These are phyloP conservation scores for Aspergillus mulundensis DNA, from an alignment of 495 filamentous ascomycete species.

Conservation along the genomic window DNA sequence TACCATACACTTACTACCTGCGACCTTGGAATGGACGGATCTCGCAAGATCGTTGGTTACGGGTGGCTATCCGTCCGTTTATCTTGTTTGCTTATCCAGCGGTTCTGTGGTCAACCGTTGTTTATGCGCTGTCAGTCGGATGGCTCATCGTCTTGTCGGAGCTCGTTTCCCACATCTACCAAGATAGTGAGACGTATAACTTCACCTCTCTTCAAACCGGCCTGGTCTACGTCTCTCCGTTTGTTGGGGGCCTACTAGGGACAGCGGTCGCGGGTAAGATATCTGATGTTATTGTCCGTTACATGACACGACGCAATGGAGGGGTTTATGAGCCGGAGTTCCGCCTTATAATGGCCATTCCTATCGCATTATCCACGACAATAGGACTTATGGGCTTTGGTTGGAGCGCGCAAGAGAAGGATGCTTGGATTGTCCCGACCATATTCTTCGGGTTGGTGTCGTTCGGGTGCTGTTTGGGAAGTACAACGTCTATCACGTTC, in stretches of 20 bases:
- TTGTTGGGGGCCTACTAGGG: conserved; percentile 83
- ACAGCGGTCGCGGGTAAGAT: conserved; percentile 88
- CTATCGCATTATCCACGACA: conserved; percentile 72
- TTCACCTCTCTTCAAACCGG: conserved; percentile 79
- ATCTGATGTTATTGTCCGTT: conserved; percentile 76
- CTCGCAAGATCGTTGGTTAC: conserved; percentile 71
- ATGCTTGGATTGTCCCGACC: conserved; percentile 88
- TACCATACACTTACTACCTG: conserved; percentile 67
- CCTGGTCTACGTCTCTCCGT: conserved; percentile 84
- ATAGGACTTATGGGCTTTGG: conserved; percentile 92
- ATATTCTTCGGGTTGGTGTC: conserved; percentile 89
- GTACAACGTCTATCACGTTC: conserved; percentile 93
- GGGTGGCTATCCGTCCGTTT: conserved; percentile 72
- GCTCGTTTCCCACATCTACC: conserved; percentile 73
- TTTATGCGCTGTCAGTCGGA: conserved; percentile 87
- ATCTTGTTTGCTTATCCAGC: conserved; percentile 84
- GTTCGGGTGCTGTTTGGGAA: conserved; percentile 88
- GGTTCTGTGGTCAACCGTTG: conserved; percentile 82
- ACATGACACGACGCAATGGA: conserved; percentile 77
- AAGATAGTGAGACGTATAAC: conserved; percentile 60
- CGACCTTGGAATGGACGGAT: conserved; percentile 74
- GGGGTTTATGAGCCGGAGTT: conserved; percentile 97
- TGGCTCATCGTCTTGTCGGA: conserved; percentile 97
- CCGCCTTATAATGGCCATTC: conserved; percentile 84
- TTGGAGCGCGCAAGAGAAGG: conserved; percentile 72